Evolutionary conservation across 352 stramenopile species (phyloP).

Genomic region (Phytophthora citricola): DNA sequence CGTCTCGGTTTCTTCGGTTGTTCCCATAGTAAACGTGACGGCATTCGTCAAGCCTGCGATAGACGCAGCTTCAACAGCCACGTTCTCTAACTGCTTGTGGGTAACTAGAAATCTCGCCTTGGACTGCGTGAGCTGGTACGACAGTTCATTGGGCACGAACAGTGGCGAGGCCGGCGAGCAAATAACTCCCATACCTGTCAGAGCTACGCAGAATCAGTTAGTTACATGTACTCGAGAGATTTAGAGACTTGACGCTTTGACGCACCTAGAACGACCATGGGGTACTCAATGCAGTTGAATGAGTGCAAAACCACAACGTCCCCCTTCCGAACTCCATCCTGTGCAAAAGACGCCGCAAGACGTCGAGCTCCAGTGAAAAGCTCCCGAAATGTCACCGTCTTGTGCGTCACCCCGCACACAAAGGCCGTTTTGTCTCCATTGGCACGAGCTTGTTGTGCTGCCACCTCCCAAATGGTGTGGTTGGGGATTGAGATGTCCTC

Average conservation of each 20-base stretch:
- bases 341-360: constrained; percentile 45
- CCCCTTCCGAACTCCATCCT: constrained; percentile 49
- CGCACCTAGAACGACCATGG: constrained; percentile 60
- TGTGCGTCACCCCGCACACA: constrained; percentile 52
- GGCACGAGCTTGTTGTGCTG: constrained; percentile 41
- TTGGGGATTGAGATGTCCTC: constrained; percentile 40
- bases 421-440: constrained; percentile 46
- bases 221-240: constrained; percentile 8
- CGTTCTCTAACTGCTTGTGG: constrained; percentile 44
- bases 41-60: constrained; percentile 35
- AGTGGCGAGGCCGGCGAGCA: constrained; percentile 57
- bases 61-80: constrained; percentile 35
- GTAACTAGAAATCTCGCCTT: constrained; percentile 54
- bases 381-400: constrained; percentile 49
- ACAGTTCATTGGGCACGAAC: constrained; percentile 47
- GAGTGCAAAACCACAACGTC: constrained; percentile 63
- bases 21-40: constrained; percentile 47
- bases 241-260: neutral
- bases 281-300: constrained; percentile 71
- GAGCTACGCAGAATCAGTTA: constrained; percentile 26
- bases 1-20: constrained; percentile 11
- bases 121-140: constrained; percentile 42
- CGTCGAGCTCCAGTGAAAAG: constrained; percentile 37
- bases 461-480: constrained; percentile 53
- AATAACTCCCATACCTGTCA: constrained; percentile 50